Evolutionary conservation across 116 monocot species (phyloP).

Genomic region (Phalaenopsis hybrid): DNA sequence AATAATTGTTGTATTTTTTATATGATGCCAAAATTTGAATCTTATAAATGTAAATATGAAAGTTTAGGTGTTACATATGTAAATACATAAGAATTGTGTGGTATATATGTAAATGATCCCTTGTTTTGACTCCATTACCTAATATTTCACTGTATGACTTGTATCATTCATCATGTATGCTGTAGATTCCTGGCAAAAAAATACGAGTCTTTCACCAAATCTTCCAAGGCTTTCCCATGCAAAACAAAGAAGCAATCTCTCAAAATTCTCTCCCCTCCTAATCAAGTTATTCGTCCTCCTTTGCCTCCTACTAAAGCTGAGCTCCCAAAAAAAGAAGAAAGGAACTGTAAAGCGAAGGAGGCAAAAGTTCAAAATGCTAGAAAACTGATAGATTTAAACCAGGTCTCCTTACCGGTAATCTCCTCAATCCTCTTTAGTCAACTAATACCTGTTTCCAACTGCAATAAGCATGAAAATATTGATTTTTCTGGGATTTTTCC

Average conservation of each 20-base stretch:
- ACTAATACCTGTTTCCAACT: background rate
- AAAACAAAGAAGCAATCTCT: slow-evolving; percentile 27
- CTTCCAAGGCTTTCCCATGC: slow-evolving; percentile 18
- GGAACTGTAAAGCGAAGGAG: background rate
- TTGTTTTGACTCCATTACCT: background rate
- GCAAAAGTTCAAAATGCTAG: background rate
- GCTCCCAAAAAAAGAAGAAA: background rate
- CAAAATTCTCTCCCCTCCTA: slow-evolving; percentile 1
- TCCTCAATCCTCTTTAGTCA: background rate
- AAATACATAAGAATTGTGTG: too few species aligned
- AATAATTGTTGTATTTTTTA: too few species aligned
- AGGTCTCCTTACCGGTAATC: background rate
- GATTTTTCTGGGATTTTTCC: background rate
- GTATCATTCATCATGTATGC: background rate
- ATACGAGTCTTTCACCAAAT: slow-evolving; percentile 14
- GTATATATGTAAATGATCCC: background rate
- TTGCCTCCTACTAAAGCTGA: background rate
- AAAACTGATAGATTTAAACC: background rate
- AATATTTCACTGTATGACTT: background rate
- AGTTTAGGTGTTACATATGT: too few species aligned
- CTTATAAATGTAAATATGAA: too few species aligned
- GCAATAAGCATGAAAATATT: background rate
- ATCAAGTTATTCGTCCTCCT: background rate
- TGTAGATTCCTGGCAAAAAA: slow-evolving; percentile 17
- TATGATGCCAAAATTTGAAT: too few species aligned